Evolutionary conservation across 495 filamentous ascomycete genomes (phyloP), one percentile per base, ranked within the genome.

Genomic region (Saxispiralis lemnorum): DNA sequence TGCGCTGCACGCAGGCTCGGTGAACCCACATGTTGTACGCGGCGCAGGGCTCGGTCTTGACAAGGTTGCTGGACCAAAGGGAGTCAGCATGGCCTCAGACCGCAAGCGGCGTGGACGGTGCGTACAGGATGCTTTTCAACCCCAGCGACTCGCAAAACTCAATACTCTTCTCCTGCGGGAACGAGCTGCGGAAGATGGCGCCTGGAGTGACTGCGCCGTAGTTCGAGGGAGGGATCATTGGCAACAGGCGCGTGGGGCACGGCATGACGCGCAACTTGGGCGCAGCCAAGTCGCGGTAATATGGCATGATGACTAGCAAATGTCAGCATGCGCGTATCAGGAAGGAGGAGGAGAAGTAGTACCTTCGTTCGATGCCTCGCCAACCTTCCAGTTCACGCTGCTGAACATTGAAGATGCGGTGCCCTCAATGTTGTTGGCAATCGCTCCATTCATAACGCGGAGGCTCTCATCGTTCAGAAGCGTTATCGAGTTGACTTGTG

Each of bases 111-210:
- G 9, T 9, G 24, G 24, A 28, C 24, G 24, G 24, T 5, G 67
- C 72, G 57, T 62, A 83, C 79, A 93, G 61, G 28, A 92, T 72
- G 18, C 76, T 85, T 61, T 77, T 82, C 44, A 93, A 59, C 10
- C 70, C 62, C 21, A 92, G 65, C 7, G 55, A 63, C 44, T 69
- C 63, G 32, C 92, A 61, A 44, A 78, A 81, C 6, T 60, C 61
- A 44, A 80, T 73, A 54, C 87, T 76, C 36, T 71, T 66, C 5
- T 61, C 51, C 36, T 69, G 60, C 1, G 84, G 84, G 51, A 80
- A 89, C 35, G 73, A 73, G 54, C 78, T 82, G n/a, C 84, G 73
- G 53, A 80, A 92, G 5, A 93, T 65, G 9, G 17, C 33, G 18
- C 76, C 76, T 3, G 69, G 66, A 6, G 71, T 61, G 9, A 83